Evolutionary conservation across 257 asterid species (phyloP).

Genomic region (Solanum gandarillasii): DNA sequence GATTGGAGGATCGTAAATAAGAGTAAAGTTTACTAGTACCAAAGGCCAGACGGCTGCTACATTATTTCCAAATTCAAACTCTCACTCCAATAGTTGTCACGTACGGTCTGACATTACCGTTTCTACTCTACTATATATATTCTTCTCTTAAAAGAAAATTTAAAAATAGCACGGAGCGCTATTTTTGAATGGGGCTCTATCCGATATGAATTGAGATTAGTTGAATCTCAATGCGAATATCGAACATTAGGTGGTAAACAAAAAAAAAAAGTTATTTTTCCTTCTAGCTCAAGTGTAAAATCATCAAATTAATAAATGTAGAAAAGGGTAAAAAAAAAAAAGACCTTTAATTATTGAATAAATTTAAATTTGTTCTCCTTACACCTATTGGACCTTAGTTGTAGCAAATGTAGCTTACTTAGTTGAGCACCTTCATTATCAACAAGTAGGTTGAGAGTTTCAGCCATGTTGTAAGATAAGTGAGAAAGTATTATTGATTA

Average conservation of each 20-base stretch:
- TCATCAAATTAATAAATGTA: not conserved
- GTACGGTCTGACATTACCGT: not conserved
- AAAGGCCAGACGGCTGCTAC: not conserved
- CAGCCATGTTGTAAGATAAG: not conserved
- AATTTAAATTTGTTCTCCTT: not conserved
- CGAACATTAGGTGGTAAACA: not conserved
- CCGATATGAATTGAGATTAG: accelerated
- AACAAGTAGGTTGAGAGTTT: not conserved
- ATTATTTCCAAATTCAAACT: not conserved
- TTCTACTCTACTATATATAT: not conserved
- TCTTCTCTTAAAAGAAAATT: not conserved
- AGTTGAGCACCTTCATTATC: not conserved
- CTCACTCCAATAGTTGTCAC: not conserved
- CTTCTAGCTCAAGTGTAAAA: not conserved
- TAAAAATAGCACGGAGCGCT: not conserved
- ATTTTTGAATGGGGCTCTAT: too few species aligned
- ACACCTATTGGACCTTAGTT: not conserved
- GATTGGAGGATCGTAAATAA: not conserved
- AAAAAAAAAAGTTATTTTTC: accelerated
- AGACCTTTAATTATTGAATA: not conserved
- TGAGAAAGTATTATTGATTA: not conserved
- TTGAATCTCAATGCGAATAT: too few species aligned
- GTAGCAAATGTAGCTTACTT: not conserved
- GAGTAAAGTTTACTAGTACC: not conserved
- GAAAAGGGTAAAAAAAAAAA: not conserved